Evolutionary conservation across 1,284 basidiomycete genomes (phyloP), one percentile per base, ranked within the genome.

Genomic region (Inonotus hispidus): DNA sequence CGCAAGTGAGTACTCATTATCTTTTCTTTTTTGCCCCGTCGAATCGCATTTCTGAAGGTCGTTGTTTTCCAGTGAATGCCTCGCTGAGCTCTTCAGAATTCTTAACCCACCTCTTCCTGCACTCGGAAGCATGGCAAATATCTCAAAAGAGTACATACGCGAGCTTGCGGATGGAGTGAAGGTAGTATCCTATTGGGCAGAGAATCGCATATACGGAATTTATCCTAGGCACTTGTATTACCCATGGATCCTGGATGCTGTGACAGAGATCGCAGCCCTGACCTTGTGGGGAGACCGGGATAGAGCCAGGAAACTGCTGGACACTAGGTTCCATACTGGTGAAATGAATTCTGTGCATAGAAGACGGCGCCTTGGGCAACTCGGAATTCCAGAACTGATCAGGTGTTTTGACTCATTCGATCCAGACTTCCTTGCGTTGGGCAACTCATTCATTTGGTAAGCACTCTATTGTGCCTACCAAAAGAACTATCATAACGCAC

Each of bases 401-500:
- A 47, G 19, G n/a, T 39, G 27, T 19, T 32, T 59, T 25, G 58
- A 53, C 32, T 25, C 37, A 11, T 53, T 14, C n/a, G 19, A 29
- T 39, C 35, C 32, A 2, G 46, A 59, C 16, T 52, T 59, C 46
- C 16, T 59, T 39, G 23, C 41, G 8, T 27, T 19, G 11, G 57
- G 57, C 16, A 14, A 14, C n/a, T 21, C 16, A 6, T 61, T 61
- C 47, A 47, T 63, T 21, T 23, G 53, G 62, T 63, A 53, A 27
- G 62, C 50, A 45, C 13, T 29, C 35, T 25, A 19, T 52, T 32
- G 23, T 16, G n/a, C 25, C 23, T 49, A 13, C 7, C 5, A 25
- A n/a, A 27, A 13, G 16, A 21, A 21, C 21, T 49, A 8, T 25
- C 7, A 25, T 49, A 14, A 21, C 23, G 8, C 32, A 4, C 32